Base-by-base conservation (phyloP, 148 eudicot genomes). In the Amaranthus cruentus region DNA sequence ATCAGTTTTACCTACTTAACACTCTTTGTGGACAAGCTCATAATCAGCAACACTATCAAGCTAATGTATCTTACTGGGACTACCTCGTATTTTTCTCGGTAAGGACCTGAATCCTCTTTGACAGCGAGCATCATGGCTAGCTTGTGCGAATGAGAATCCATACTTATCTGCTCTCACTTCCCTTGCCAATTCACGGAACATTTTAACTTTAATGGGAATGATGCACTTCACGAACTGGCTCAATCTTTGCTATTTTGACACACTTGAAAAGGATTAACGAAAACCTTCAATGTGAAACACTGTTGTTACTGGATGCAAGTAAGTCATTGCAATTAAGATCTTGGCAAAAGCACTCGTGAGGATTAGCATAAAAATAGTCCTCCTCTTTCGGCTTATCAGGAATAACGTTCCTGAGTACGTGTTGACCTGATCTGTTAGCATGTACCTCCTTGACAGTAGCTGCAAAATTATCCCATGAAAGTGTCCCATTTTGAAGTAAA, bases 331-430 rank as follows among this genome's bases (percentile, higher is more conserved):
- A 89, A 72, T 80, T 82, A 54, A 78, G 62, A 62, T 75, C 77
- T 54, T 76, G 83, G 74, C 98, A 94, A 18, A 94, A 81, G 82
- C 98, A 94, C 75, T 94, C 97, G 46, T 88, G 87, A 46, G 98
- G 98, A 71, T 91, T 94, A 46, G 98, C 89, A 75, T 89, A 94
- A 71, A 94, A 94, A 70, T 94, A 94, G 70, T 89, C 97, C 83
- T 94, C 98, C 82, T 94, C 98, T 81, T 94, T 94, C 7, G 98
- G 98, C 71, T 87, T 94, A 74, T 94, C 96, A 7, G 82, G 75
- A 48, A 91, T 81, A 53, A 85, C 85, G 77, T 71, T 87, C 52
- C 98, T 87, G 13, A 14, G 72, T 64, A 79, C 11, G 9, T 93
- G 97, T 83, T 84, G 91, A 67, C 98, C 98, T 83, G 82, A 84